Conservation (phyloP, 2,329 filamentous ascomycete species). For the Pyrenophora graminea region DNA sequence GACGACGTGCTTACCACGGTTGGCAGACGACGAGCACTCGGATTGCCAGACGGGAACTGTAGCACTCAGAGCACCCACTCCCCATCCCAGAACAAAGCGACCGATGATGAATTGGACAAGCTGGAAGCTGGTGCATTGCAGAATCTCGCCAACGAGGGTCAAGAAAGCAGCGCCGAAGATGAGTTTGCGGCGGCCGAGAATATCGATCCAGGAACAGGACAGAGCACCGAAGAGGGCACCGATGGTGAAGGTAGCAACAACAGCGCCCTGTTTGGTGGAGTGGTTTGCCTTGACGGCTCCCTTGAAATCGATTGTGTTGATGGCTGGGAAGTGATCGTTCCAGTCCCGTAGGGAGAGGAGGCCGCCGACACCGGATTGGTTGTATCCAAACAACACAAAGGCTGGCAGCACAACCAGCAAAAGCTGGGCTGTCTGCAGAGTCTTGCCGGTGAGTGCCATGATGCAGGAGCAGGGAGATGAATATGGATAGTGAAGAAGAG, state of each 20-base stretch:
- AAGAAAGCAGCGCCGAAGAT: constrained; percentile 50
- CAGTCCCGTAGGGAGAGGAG: constrained; percentile 49
- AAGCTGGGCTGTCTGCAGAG: constrained; percentile 40
- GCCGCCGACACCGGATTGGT: constrained; percentile 57
- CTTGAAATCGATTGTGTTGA: constrained; percentile 53
- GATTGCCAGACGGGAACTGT: constrained; percentile 56
- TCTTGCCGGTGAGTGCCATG: constrained; percentile 30
- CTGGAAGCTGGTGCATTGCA: constrained; percentile 53
- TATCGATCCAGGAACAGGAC: constrained; percentile 51
- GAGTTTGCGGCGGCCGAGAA: constrained; percentile 52
- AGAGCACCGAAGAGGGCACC: constrained; percentile 54
- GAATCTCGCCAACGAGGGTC: constrained; percentile 50
- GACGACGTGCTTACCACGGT: constrained; percentile 49
- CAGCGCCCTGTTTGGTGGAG: constrained; percentile 52
- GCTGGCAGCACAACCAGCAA: constrained; percentile 47
- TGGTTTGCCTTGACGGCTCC: constrained; percentile 51
- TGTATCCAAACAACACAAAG: constrained; percentile 58
- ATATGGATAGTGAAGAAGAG: constrained; percentile 5
- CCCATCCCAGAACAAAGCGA: constrained; percentile 51
- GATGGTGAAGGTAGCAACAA: constrained; percentile 53
- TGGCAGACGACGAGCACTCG: constrained; percentile 46
- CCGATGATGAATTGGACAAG: constrained; percentile 54
- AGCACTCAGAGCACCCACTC: constrained; percentile 50
- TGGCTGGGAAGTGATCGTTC: constrained; percentile 54
- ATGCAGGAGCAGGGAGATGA: background rate